Evolutionary conservation across 345 rosid species (phyloP).

Genomic region (Dovyalis caffra): DNA sequence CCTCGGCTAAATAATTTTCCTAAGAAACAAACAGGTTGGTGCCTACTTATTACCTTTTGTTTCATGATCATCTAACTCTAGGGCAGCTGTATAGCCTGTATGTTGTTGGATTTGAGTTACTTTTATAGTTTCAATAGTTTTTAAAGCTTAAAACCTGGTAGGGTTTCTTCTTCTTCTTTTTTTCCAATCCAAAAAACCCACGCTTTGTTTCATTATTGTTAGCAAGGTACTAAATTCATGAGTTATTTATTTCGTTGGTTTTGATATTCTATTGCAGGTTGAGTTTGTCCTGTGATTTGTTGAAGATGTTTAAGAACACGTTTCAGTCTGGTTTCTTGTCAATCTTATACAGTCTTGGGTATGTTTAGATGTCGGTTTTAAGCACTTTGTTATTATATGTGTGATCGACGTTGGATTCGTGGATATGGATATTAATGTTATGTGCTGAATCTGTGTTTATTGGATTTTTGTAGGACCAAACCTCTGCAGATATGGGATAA

Average conservation of each 20-base stretch:
- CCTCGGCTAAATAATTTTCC: not conserved
- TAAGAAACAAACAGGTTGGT: conserved; percentile 4
- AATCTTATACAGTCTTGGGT: conserved; percentile 35
- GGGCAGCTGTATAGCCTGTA: not conserved
- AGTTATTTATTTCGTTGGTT: not conserved
- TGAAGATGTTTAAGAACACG: conserved; percentile 33
- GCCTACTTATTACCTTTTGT: not conserved
- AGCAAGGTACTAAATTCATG: too few species aligned
- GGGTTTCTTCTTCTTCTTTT: not conserved
- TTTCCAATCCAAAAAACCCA: not conserved
- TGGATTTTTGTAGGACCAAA: conserved; percentile 26
- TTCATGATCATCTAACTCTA: not conserved
- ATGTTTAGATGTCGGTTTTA: not conserved
- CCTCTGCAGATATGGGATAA: conserved; percentile 39
- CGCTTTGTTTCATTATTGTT: too few species aligned
- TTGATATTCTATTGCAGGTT: conserved; percentile 11
- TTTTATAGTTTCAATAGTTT: not conserved
- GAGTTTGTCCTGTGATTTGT: not conserved
- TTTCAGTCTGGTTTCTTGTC: conserved; percentile 36
- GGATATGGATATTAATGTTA: not conserved
- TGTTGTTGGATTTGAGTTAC: not conserved
- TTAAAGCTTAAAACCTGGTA: not conserved
- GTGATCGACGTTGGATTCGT: not conserved
- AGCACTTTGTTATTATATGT: not conserved
- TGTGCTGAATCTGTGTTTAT: not conserved